Evolutionary conservation across 1,139 yeast species (phyloP).

Genomic region (Yarrowia galli): DNA sequence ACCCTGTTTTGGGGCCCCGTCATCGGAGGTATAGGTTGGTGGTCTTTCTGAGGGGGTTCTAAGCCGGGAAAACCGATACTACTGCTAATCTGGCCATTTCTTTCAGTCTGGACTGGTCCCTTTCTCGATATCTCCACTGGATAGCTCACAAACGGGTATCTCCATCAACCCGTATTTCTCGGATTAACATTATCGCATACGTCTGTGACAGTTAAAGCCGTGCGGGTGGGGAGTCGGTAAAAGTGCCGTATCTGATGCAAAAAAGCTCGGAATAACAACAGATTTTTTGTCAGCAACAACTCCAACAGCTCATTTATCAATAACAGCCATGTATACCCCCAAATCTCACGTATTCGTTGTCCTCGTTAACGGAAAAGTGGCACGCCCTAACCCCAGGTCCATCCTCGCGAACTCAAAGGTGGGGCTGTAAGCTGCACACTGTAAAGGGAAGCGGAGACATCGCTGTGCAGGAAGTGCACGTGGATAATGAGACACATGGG

Average conservation of each 20-base stretch:
- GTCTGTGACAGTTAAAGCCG: slow-evolving; percentile 12
- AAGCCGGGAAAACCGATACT: not conserved
- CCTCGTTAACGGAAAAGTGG: not conserved
- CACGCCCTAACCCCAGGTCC: not conserved
- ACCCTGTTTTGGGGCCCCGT: slow-evolving; percentile 4
- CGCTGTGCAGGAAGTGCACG: not conserved
- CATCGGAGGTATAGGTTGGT: not conserved
- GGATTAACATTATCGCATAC: slow-evolving; percentile 22
- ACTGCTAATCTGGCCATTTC: not conserved
- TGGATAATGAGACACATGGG: not conserved
- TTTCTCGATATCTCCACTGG: not conserved
- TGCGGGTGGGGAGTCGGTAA: not conserved
- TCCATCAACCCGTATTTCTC: slow-evolving; percentile 22
- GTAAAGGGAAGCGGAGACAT: not conserved
- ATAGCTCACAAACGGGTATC: not conserved
- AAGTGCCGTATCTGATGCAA: not conserved
- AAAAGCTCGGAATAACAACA: not conserved
- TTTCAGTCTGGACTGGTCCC: not conserved
- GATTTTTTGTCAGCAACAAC: too few species aligned
- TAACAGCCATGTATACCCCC: not conserved
- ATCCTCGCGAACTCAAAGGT: not conserved
- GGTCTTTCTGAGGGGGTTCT: not conserved
- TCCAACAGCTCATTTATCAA: not conserved
- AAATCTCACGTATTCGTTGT: too few species aligned
- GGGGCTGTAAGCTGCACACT: slow-evolving; percentile 2